A percentile compares a stretch with the other conserved stretches of the same genome.
Conservation (phyloP, 1,284 basidiomycete genomes). For the Rhizoctonia solani region DNA sequence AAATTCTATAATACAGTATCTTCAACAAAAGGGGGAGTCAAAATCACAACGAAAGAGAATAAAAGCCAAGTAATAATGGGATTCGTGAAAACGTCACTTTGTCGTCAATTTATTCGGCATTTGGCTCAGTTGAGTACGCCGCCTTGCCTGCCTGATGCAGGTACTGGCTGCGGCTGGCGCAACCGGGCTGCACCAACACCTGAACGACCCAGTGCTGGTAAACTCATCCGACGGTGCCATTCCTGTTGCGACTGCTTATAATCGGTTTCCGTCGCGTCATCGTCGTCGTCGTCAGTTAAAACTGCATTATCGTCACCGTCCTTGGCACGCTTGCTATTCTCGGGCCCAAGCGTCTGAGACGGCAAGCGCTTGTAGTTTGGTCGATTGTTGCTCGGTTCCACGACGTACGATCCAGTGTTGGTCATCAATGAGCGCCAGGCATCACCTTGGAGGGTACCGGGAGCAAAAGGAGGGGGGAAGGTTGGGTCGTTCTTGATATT, state of each 20-base stretch:
- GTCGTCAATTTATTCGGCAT: too few relatives aligned
- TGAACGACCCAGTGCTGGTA: constrained; percentile 19
- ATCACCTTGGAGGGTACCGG: constrained; percentile 18
- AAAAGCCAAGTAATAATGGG: neutral
- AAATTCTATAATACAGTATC: constrained; percentile 34
- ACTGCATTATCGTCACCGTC: constrained; percentile 1
- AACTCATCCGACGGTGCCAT: constrained; percentile 24
- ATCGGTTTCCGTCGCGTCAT: constrained; percentile 1
- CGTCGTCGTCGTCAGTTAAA: constrained; percentile 19
- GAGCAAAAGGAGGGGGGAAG: constrained; percentile 10
- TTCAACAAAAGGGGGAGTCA: neutral
- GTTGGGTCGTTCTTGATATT: neutral
- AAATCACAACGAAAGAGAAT: neutral
- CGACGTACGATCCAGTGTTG: constrained; percentile 7
- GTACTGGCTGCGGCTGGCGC: constrained; percentile 17
- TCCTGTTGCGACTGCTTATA: constrained; percentile 25
- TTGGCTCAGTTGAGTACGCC: too few relatives aligned
- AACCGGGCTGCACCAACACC: neutral
- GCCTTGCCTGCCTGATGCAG: neutral
- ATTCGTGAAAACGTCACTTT: neutral
- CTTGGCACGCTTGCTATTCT: constrained; percentile 54
- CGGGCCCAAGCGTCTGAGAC: constrained; percentile 67
- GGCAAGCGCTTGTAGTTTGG: constrained; percentile 73
- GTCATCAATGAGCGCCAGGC: constrained; percentile 26
- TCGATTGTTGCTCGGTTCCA: constrained; percentile 42